phyloP scores from a whole-genome alignment of 371 early-diverging fungal genomes.

The Mortierella polycephala region DNA sequence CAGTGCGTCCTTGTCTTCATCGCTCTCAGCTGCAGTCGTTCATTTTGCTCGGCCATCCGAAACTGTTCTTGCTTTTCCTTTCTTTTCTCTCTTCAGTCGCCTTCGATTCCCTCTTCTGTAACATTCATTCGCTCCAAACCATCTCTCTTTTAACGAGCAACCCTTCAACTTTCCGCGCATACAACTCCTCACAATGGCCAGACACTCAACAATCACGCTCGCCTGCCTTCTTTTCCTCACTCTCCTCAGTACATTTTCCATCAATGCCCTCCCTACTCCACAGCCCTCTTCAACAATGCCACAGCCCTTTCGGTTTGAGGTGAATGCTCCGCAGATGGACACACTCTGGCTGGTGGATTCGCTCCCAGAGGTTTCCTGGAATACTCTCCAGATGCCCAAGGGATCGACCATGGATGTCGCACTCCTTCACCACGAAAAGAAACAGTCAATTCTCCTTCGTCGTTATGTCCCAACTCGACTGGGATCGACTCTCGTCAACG shows the following conservation, averaged over 20 bases:
- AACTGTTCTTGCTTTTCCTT: neutral
- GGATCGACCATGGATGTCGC: slow-evolving; percentile 45
- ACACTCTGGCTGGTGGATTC: slow-evolving; percentile 41
- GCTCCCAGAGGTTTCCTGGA: slow-evolving; percentile 41
- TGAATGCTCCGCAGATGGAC: slow-evolving; percentile 27
- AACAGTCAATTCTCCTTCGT: slow-evolving; percentile 40
- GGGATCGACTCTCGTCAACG: slow-evolving; percentile 37
- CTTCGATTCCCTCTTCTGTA: slow-evolving; percentile 11
- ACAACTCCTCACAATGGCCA: slow-evolving; percentile 16
- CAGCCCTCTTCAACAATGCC: slow-evolving; percentile 10
- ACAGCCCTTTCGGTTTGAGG: slow-evolving; percentile 32
- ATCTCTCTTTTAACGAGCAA: neutral
- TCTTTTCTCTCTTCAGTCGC: slow-evolving; percentile 16
- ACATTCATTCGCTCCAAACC: neutral
- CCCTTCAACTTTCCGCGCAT: slow-evolving; percentile 5
- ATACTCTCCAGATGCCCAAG: slow-evolving; percentile 26
- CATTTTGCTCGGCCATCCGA: too few relatives aligned
- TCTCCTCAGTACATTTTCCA: slow-evolving; percentile 16
- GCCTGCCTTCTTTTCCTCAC: slow-evolving; percentile 14
- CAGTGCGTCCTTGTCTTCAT: too few relatives aligned
- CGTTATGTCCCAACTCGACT: slow-evolving; percentile 47
- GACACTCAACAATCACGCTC: slow-evolving; percentile 15
- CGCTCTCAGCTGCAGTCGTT: too few relatives aligned
- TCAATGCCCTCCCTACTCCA: slow-evolving; percentile 48
- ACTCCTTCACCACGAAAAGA: slow-evolving; percentile 38